Base-by-base conservation (phyloP, 106 monocot species). In the Posidonia australis region DNA sequence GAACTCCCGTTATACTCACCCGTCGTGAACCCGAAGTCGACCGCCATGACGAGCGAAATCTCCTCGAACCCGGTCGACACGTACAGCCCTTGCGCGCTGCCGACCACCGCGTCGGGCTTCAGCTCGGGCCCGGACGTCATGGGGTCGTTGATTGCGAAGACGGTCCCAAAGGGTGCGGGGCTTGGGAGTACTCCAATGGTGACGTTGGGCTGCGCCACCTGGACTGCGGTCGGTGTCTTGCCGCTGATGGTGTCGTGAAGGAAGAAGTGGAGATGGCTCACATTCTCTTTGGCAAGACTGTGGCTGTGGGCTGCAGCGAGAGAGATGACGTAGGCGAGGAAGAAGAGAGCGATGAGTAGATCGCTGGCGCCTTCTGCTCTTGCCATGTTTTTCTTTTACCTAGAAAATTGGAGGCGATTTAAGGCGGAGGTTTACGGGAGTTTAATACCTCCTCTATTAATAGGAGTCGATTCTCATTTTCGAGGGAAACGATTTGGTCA, bases 1-100 rank as follows among this genome's bases (percentile, higher is more conserved):
- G 67, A 51, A 51, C 74, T 67, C n/a, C 74, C 74, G 9, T 67
- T 67, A 41, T 51, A 70, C 54, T 72, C 54, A 5, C 55, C 72
- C 4, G 20, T 13, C 4, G 72, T 64, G 64, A 72, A 72, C 5
- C 11, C 64, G 51, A 64, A 64, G 42, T 64, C 49, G 4, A 64
- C 25, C n/a, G 13, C 41, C 36, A 72, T n/a, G 14, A 72, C 23
- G 44, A 62, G 14, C 0, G 72, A n/a, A 6, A 72, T 19, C 54
- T 45, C 10, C 1, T 54, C 9, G 24, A 54, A 52, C 3, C 48
- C 53, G 3, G 72, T 13, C 19, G 44, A 62, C 53, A 44, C 44
- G 54, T 72, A 72, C 18, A 72, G 6, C 9, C 72, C 72, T 53
- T 72, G 72, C 13, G 72, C 72, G 10, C 29, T 44, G 7, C 72